phyloP scores from a whole-genome alignment of 2,329 filamentous ascomycete species.

The Exophiala alcalophila region DNA sequence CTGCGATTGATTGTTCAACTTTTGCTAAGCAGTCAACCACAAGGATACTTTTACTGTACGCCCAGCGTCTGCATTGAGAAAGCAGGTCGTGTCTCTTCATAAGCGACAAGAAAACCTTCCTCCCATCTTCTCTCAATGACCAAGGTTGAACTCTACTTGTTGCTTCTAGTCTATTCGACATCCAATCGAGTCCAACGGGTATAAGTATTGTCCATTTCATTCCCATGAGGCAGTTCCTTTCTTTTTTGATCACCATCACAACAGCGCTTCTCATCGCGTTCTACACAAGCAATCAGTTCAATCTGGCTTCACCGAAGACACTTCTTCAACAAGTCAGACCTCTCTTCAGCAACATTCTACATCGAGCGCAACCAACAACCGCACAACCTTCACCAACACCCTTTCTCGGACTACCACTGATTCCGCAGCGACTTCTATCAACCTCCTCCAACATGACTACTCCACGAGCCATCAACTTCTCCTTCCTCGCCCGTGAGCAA shows the following conservation, averaged over 20 bases:
- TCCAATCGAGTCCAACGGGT: slow-evolving; percentile 1
- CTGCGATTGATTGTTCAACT: too few relatives aligned
- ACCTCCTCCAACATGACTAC: slow-evolving; percentile 57
- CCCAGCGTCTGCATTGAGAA: too few relatives aligned
- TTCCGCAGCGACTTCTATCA: slow-evolving; percentile 25
- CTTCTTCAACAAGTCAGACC: slow-evolving; percentile 21
- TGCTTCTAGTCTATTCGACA: slow-evolving; percentile 22
- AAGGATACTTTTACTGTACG: too few relatives aligned
- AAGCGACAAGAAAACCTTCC: slow-evolving; percentile 5
- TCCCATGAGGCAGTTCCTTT: slow-evolving; percentile 16
- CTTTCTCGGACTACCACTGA: slow-evolving; percentile 13
- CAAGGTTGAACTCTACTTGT: slow-evolving; percentile 3
- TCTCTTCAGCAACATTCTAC: slow-evolving; percentile 11
- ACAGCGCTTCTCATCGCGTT: slow-evolving; percentile 18
- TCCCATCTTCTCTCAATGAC: slow-evolving; percentile 1
- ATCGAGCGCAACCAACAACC: slow-evolving; percentile 6
- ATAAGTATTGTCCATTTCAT: slow-evolving; percentile 19
- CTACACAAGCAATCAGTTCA: slow-evolving; percentile 16
- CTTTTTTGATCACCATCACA: slow-evolving; percentile 24
- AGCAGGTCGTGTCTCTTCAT: too few relatives aligned
- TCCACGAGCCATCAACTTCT: slow-evolving; percentile 73
- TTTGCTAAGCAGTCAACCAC: not conserved
- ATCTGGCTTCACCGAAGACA: slow-evolving; percentile 21
- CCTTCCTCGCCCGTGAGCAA: slow-evolving; percentile 81
- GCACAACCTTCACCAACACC: slow-evolving; percentile 5